These are phyloP conservation scores for Annulohypoxylon maeteangense DNA, from an alignment of 495 filamentous ascomycete genomes.

Conservation along the genomic window DNA sequence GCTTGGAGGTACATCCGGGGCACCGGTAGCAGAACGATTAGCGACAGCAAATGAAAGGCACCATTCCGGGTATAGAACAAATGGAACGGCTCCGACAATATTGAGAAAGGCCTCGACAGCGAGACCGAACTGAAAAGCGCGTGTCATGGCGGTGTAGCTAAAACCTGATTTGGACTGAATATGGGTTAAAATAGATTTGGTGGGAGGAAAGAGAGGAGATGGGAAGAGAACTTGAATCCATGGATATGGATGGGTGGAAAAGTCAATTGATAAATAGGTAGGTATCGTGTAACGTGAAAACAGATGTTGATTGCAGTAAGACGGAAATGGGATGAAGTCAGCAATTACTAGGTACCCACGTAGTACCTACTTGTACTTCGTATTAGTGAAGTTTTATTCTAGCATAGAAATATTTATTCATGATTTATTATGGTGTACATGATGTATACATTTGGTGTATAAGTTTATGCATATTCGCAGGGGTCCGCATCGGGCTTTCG, in stretches of 20 bases:
- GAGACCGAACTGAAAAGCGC: constrained; percentile 25
- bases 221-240: no score
- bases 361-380: no score
- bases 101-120: constrained; percentile 32
- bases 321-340: constrained; percentile 1
- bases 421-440: not conserved
- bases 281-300: not conserved
- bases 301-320: not conserved
- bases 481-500: not conserved
- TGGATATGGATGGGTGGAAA: no score
- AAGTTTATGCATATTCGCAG: not conserved
- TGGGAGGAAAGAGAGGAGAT: not conserved
- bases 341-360: not conserved
- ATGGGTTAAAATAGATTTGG: not conserved
- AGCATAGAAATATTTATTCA: not conserved
- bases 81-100: constrained; percentile 22
- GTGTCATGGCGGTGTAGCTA: constrained; percentile 28
- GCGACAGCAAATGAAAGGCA: constrained; percentile 34
- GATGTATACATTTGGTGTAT: not conserved
- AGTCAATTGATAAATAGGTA: not conserved
- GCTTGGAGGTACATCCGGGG: constrained; percentile 19
- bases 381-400: not conserved
- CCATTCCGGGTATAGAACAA: constrained; percentile 32
- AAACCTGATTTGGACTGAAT: no score
- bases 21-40: not conserved